Conservation (phyloP, 2,329 filamentous ascomycete species). For the Tolypocladium guangdongense region DNA sequence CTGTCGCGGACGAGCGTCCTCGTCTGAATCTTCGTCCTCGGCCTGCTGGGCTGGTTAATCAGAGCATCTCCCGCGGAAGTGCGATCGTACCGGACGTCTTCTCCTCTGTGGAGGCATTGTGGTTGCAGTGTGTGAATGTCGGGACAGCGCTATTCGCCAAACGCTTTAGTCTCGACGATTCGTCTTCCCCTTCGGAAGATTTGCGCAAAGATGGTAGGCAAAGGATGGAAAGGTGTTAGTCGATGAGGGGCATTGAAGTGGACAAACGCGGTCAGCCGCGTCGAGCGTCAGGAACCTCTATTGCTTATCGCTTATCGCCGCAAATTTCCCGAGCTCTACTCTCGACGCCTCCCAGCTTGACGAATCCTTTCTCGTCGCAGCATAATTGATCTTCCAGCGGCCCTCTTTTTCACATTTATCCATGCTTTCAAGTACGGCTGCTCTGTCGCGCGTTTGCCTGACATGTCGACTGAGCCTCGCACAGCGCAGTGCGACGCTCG, state of each 20-base stretch:
- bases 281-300: conserved; percentile 4
- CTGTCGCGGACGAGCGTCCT: conserved; percentile 20
- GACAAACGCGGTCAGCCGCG: neutral
- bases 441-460: conserved; percentile 21
- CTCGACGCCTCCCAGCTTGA: neutral
- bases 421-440: conserved; percentile 25
- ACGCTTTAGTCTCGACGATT: neutral
- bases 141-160: neutral
- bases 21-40: conserved; percentile 20
- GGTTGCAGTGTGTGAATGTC: neutral
- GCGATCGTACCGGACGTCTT: conserved; percentile 16
- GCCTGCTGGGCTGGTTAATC: conserved; percentile 5
- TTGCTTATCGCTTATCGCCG: conserved; percentile 14
- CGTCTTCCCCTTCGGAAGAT: neutral
- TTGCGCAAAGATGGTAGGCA: neutral
- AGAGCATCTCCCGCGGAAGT: neutral
- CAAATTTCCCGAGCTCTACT: conserved; percentile 11
- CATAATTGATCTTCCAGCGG: neutral
- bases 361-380: neutral
- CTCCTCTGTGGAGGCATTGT: conserved; percentile 23
- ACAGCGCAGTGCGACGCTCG: conserved; percentile 8
- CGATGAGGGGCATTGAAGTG: neutral
- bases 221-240: neutral
- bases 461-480: conserved; percentile 21
- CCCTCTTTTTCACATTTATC: conserved; percentile 6